A percentile compares a stretch with the other conserved stretches of the same genome.
These are phyloP conservation scores for Serendipita sp. DNA, from an alignment of 768 basidiomycete genomes.

Conservation along the genomic window DNA sequence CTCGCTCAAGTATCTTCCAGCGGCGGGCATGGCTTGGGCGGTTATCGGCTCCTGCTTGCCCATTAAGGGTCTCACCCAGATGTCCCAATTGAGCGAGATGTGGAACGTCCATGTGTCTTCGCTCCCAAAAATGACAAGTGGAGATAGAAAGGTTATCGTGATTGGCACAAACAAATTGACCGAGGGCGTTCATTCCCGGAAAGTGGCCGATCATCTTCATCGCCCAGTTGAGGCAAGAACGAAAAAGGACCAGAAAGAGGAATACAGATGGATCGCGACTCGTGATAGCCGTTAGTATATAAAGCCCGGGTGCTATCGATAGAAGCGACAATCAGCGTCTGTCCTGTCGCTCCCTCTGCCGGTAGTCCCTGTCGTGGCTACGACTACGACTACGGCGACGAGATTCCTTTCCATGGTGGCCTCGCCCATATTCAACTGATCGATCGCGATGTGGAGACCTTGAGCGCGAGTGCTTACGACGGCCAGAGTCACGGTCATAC, in stretches of 20 bases:
- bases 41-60: neutral
- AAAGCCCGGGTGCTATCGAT: neutral
- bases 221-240: neutral
- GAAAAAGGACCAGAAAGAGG: neutral
- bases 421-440: neutral
- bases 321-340: neutral
- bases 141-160: neutral
- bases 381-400: conserved; percentile 21
- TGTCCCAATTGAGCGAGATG: neutral
- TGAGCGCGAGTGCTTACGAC: conserved; percentile 18
- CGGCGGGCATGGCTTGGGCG: neutral
- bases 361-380: conserved; percentile 17
- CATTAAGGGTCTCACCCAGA: neutral
- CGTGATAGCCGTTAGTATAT: neutral
- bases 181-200: neutral
- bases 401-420: conserved; percentile 15
- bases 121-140: neutral
- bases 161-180: conserved; percentile 1
- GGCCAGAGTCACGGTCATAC: conserved; percentile 35
- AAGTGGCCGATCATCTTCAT: neutral
- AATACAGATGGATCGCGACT: neutral
- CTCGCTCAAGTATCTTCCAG: neutral
- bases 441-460: conserved; percentile 14
- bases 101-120: neutral
- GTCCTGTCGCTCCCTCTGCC: neutral